phyloP scores from a whole-genome alignment of 1,284 basidiomycete genomes.

The Ustilago cynodontis region DNA sequence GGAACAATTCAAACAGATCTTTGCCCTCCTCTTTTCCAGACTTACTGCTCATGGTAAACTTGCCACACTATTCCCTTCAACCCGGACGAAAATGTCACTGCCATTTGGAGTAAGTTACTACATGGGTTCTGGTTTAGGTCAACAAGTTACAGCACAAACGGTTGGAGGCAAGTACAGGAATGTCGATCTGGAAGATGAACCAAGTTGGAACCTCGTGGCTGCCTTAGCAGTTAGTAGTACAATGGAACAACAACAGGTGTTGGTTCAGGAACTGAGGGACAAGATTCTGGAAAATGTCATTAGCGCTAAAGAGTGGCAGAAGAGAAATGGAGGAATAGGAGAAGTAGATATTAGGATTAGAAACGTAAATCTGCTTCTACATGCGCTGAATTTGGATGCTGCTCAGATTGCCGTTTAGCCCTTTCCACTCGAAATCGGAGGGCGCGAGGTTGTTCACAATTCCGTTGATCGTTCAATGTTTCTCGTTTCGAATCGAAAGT shows the following conservation, averaged over 20 bases:
- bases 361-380: slow-evolving; percentile 67
- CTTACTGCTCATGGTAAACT: slow-evolving; percentile 77
- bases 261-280: slow-evolving; percentile 88
- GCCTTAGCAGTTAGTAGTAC: slow-evolving; percentile 87
- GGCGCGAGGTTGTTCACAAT: background rate
- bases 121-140: slow-evolving; percentile 55
- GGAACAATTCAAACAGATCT: slow-evolving; percentile 80
- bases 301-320: slow-evolving; percentile 74
- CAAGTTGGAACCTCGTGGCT: slow-evolving; percentile 91
- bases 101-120: slow-evolving; percentile 73
- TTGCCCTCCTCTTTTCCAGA: slow-evolving; percentile 84
- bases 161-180: slow-evolving; percentile 57
- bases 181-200: slow-evolving; percentile 84
- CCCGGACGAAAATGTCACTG: slow-evolving; percentile 76
- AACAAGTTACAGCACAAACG: slow-evolving; percentile 29
- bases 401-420: slow-evolving; percentile 65
- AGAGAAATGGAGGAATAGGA: slow-evolving; percentile 33
- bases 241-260: slow-evolving; percentile 84
- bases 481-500: too few species aligned
- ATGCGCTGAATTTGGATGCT: slow-evolving; percentile 68
- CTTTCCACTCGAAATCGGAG: background rate
- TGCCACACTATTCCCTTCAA: slow-evolving; percentile 87
- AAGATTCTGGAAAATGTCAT: slow-evolving; percentile 90
- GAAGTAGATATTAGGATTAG: slow-evolving; percentile 59
- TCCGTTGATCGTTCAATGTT: too few species aligned